Conservation (phyloP, 106 monocot species). For the Triglochin maritima region DNA sequence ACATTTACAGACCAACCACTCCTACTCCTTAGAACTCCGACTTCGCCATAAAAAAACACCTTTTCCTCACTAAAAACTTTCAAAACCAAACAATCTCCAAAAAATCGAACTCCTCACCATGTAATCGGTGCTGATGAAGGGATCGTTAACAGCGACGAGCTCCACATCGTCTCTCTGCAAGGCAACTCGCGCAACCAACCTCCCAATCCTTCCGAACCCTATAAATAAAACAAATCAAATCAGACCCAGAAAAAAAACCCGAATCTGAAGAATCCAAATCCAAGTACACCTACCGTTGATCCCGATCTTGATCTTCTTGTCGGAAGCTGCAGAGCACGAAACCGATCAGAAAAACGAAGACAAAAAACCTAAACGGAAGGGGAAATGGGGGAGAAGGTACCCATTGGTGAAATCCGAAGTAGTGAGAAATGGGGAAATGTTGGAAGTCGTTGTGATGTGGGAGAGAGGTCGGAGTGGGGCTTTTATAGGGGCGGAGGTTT, state of each 20-base stretch:
- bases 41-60: too few species aligned
- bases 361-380: not conserved
- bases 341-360: not conserved
- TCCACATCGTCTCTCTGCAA: slow-evolving; percentile 77
- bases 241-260: not conserved
- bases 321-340: not conserved
- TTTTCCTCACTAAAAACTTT: not conserved
- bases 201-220: slow-evolving; percentile 92
- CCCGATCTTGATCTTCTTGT: slow-evolving; percentile 94
- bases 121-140: slow-evolving; percentile 93
- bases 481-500: too few species aligned
- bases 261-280: not conserved
- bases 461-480: too few species aligned
- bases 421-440: too few species aligned
- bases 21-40: not conserved
- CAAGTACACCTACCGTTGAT: slow-evolving; percentile 53
- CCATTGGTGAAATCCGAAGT: not conserved
- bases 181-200: slow-evolving; percentile 77
- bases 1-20: not conserved
- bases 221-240: not conserved
- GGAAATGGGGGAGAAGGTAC: not conserved
- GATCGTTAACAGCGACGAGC: slow-evolving; percentile 93
- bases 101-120: slow-evolving; percentile 42
- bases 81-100: not conserved
- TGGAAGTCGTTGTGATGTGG: too few species aligned